Evolutionary conservation across 2,329 filamentous ascomycete genomes (phyloP), one percentile per base, ranked within the genome.

Genomic region (Fusarium sublunatum): DNA sequence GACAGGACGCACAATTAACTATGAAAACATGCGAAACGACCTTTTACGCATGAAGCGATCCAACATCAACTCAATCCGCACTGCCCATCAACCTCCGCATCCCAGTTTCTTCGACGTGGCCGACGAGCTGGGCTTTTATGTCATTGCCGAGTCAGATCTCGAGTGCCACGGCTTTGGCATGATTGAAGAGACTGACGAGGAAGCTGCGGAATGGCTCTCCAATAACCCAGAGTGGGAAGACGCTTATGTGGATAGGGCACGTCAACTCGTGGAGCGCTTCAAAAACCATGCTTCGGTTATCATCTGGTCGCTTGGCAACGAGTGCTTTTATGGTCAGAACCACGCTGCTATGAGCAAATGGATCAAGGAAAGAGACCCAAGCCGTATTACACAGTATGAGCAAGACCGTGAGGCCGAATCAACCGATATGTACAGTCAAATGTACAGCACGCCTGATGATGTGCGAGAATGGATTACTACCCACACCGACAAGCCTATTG

Each of bases 291-390:
- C 88, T 0, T 88, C 81, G 6, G 78, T 92, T 4, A 84, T 91
- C 40, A 84, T 91, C 47, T 92, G 89, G 90, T 89, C 86, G 15
- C 77, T 92, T 0, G 89, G 89, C 0, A 92, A 91, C 54, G 89
- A 91, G 70, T 82, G 88, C 0, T 91, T 90, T 67, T 91, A 90
- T 55, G 89, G 89, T 0, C 76, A 77, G 2, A 91, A 91, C 58
- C 87, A 89, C 53, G 81, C 81, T 44, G 85, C 84, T 9, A 92
- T 91, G 89, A 88, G 88, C 56, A 78, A 87, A 5, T 86, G 81
- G 72, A 84, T 87, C 67, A 87, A 85, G 61, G 68, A 75, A 1
- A 79, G 83, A 11, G 88, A 91, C 56, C 70, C 76, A 2, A 85
- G 39, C 3, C 62, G 88, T 3, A 82, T 84, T 0, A 79, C 91